Evolutionary conservation across 2,329 filamentous ascomycete species (phyloP).

Genomic region (Aspergillus sclerotialis): DNA sequence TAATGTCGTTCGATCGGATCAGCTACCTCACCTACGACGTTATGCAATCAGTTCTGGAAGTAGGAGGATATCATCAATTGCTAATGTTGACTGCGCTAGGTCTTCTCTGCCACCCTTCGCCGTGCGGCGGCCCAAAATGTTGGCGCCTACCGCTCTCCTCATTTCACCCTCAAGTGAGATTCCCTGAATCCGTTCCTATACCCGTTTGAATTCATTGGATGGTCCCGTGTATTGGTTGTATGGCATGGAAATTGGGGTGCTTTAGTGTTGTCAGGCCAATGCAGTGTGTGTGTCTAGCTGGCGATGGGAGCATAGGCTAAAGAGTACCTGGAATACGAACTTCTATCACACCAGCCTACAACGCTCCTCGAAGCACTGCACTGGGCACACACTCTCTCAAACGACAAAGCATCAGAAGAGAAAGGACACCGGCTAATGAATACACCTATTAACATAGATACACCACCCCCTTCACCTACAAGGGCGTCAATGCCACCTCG

Average conservation of each 20-base stretch:
- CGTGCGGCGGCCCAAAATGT: constrained; percentile 30
- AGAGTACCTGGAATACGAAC: too few species aligned
- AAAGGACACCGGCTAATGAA: too few species aligned
- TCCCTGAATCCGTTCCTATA: constrained; percentile 1
- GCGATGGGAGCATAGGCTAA: too few species aligned
- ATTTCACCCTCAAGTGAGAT: constrained; percentile 51
- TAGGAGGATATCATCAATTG: constrained; percentile 4
- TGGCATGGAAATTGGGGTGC: too few species aligned
- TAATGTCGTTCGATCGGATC: too few species aligned
- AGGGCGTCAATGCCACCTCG: constrained; percentile 41
- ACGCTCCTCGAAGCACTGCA: too few species aligned
- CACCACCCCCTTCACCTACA: constrained; percentile 41
- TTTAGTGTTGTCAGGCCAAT: too few species aligned
- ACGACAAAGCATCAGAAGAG: too few species aligned
- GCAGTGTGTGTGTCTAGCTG: too few species aligned
- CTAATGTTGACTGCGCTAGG: constrained; percentile 17
- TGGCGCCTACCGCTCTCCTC: constrained; percentile 45
- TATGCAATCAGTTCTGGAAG: not conserved
- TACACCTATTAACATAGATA: constrained; percentile 41
- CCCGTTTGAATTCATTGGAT: not conserved
- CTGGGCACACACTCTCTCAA: too few species aligned
- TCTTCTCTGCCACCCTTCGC: constrained; percentile 28
- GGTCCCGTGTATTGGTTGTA: not conserved
- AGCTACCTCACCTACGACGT: not conserved
- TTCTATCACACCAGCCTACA: too few species aligned